Percentiles rank a stretch among this genome's conserved stretches.
These are phyloP conservation scores for Podospora comata DNA, from an alignment of 495 filamentous ascomycete genomes.

Conservation along the genomic window DNA sequence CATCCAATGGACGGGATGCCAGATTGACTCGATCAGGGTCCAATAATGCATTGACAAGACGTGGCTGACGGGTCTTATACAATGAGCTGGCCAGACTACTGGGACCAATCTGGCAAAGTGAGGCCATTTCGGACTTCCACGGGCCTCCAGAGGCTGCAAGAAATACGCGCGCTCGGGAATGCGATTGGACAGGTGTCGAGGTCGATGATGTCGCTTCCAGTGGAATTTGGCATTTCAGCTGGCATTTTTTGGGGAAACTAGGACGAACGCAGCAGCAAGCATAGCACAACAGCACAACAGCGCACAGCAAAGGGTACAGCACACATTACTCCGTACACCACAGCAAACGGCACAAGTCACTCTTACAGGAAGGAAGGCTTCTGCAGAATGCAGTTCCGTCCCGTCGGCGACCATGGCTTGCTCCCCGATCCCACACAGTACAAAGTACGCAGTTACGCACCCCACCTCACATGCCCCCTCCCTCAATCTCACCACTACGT, in stretches of 20 bases:
- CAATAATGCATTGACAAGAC: neutral
- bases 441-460: neutral
- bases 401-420: slow-evolving; percentile 4
- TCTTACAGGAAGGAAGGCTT: neutral
- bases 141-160: neutral
- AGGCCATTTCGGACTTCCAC: neutral
- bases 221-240: slow-evolving; percentile 4
- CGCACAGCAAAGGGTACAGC: too few species aligned
- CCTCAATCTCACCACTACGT: neutral
- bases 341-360: too few species aligned
- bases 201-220: slow-evolving; percentile 2
- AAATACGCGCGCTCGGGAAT: neutral
- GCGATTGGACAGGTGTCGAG: slow-evolving; percentile 2
- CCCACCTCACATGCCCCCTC: neutral
- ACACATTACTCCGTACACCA: too few species aligned
- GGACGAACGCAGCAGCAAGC: neutral
- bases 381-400: neutral
- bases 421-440: neutral
- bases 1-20: too few species aligned
- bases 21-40: neutral
- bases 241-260: slow-evolving; percentile 2
- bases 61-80: neutral
- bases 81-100: neutral
- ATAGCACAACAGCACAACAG: neutral
- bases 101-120: too few species aligned